phyloP scores from a whole-genome alignment of 2,329 filamentous ascomycete genomes.

The Fusarium xylarioides region DNA sequence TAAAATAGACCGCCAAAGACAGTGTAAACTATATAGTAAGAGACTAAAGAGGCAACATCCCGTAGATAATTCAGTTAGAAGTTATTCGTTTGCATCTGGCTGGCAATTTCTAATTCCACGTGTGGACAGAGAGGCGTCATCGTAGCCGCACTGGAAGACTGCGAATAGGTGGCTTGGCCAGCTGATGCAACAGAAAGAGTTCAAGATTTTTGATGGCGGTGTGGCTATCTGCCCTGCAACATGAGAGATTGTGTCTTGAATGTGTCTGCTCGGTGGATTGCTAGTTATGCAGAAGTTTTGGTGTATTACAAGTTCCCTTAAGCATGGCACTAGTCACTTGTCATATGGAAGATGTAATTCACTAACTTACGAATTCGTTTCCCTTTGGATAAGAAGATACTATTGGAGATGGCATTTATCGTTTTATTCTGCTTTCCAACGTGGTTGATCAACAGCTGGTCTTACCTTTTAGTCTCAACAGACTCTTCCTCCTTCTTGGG shows the following conservation, averaged over 20 bases:
- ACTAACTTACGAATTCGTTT: neutral
- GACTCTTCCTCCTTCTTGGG: neutral
- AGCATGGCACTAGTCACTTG: neutral
- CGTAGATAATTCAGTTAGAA: too few species aligned
- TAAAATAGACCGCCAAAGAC: neutral
- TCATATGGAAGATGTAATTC: neutral
- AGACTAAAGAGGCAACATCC: rapidly evolving
- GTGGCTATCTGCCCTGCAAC: too few species aligned
- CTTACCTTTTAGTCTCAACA: neutral
- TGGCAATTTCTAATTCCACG: neutral
- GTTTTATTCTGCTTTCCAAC: neutral
- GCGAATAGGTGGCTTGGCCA: neutral
- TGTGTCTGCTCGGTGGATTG: too few species aligned
- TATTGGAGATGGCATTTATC: neutral
- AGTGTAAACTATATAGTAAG: neutral
- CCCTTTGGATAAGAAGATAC: neutral
- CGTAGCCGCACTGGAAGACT: neutral
- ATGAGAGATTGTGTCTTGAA: neutral
- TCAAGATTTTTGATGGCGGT: neutral
- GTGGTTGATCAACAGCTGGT: neutral
- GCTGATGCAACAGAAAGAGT: neutral
- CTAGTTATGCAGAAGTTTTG: neutral
- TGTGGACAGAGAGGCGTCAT: too few species aligned
- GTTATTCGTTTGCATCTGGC: neutral
- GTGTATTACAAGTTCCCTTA: neutral